These are phyloP conservation scores for Hyphopichia burtonii DNA, from an alignment of 1,139 yeast genomes.

Conservation along the genomic window DNA sequence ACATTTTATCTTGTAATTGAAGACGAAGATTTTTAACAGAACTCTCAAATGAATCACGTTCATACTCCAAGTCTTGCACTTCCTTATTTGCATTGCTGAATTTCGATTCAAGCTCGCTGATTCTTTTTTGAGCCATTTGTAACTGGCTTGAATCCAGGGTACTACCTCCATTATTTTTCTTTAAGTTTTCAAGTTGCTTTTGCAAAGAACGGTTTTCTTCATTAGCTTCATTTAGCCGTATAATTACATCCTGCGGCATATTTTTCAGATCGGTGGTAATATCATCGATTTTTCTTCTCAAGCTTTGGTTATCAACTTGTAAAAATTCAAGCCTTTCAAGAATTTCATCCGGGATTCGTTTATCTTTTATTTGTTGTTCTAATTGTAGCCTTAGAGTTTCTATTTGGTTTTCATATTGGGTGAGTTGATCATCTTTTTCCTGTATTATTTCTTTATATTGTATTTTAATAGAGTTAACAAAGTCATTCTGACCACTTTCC, in stretches of 20 bases:
- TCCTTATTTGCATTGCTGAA: background rate
- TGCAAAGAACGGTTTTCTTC: constrained; percentile 6
- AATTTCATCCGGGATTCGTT: constrained; percentile 6
- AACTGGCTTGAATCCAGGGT: background rate
- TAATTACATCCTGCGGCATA: constrained; percentile 4
- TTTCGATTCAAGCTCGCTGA: constrained; percentile 1
- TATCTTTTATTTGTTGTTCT: background rate
- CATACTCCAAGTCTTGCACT: background rate
- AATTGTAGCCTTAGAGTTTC: constrained; percentile 1
- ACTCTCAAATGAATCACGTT: background rate
- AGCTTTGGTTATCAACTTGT: constrained; percentile 9
- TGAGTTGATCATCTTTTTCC: constrained; percentile 15
- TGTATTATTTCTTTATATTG: constrained; percentile 11
- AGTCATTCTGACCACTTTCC: constrained; percentile 5
- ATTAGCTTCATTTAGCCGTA: constrained; percentile 6
- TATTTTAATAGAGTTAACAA: constrained; percentile 11
- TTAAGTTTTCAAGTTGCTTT: constrained; percentile 3
- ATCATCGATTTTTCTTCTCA: constrained; percentile 4
- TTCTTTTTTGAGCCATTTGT: constrained; percentile 1
- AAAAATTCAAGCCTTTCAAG: constrained; percentile 9
- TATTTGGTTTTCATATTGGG: constrained; percentile 7
- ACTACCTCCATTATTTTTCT: constrained; percentile 1
- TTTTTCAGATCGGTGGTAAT: constrained; percentile 1
- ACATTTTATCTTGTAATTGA: background rate
- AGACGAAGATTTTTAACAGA: background rate